These are phyloP conservation scores for Psidium friedrichsthalianum DNA, from an alignment of 345 rosid species.

Conservation along the genomic window DNA sequence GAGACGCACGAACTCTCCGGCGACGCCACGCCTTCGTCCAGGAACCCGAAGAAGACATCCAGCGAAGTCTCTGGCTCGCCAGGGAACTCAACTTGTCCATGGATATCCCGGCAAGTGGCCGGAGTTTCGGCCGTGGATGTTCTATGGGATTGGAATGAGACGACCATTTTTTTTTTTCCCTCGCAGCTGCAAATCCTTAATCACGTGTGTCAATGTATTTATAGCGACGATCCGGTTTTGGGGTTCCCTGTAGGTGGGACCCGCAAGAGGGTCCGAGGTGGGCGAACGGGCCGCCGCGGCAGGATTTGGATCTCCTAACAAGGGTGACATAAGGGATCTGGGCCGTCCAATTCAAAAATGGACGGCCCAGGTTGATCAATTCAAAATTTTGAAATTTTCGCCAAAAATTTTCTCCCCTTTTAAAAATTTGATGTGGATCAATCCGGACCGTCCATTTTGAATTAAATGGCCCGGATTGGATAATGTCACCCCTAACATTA, in stretches of 20 bases:
- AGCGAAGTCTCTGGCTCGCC: slow-evolving; percentile 43
- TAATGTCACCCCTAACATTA: too few relatives aligned
- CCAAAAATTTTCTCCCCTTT: too few relatives aligned
- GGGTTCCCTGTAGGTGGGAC: neutral
- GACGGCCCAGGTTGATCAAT: too few relatives aligned
- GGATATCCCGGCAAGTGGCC: slow-evolving; percentile 8
- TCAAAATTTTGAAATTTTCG: too few relatives aligned
- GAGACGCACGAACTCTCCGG: slow-evolving; percentile 7
- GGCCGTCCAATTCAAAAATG: too few relatives aligned
- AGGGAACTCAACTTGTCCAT: slow-evolving; percentile 17
- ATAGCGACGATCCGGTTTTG: neutral
- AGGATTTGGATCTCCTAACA: too few relatives aligned
- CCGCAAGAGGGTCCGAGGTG: slow-evolving; percentile 24
- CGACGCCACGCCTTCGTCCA: slow-evolving; percentile 22
- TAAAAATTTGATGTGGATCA: too few relatives aligned
- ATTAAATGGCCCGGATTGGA: too few relatives aligned
- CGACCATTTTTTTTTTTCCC: neutral
- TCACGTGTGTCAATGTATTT: neutral
- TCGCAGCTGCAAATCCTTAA: neutral
- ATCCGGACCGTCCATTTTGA: too few relatives aligned
- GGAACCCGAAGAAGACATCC: slow-evolving; percentile 52
- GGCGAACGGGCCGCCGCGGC: slow-evolving; percentile 59
- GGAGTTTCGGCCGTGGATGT: neutral
- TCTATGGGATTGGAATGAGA: neutral
- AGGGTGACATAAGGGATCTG: too few relatives aligned